Evolutionary conservation across 495 filamentous ascomycete species (phyloP), one percentile per base, ranked within the genome.

Genomic region (Neurospora sp.): DNA sequence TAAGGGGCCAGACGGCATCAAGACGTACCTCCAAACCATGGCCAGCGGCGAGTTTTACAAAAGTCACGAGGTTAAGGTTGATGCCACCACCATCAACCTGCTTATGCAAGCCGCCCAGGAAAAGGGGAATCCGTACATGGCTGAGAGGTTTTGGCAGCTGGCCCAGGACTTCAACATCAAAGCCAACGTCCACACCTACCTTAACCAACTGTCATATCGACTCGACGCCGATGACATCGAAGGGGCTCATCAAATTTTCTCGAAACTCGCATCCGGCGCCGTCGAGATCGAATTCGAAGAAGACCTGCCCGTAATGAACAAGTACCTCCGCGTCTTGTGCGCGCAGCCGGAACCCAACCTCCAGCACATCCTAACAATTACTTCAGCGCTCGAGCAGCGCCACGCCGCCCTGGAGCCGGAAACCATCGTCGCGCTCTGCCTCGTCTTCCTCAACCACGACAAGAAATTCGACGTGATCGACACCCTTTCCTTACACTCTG

Each of bases 381-480:
- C 92, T 0, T 86, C 89, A 61, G 92, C 94, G 69, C 82, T 98
- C 2, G 89, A 91, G 73, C 89, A 93, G 74, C 90, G 91, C 39
- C 85, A 89, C 70, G 86, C 88, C 12, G 86, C 82, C 14, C 82
- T 98, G 5, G 90, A 92, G 41, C 84, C 91, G 12, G 86, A 88
- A 35, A 97, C 94, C 0, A 86, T 96, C 18, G 87, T 89, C 11
- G 85, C 89, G 5, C 87, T 98, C 72, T 90, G 89, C 71, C 81
- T 86, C 69, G 81, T 92, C 69, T 90, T 96, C 70, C 87, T 98
- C 18, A 81, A 87, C 69, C 88, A 91, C 39, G 91, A 92, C 73
- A 89, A 95, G 78, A 86, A 89, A 72, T 86, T 88, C 71, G 92
- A 94, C 68, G 89, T 93, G 4, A 89, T 92, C 59, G 91, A 95